Evolutionary conservation across 257 asterid genomes (phyloP), one percentile per base, ranked within the genome.

Genomic region (Nicotiana paniculata): DNA sequence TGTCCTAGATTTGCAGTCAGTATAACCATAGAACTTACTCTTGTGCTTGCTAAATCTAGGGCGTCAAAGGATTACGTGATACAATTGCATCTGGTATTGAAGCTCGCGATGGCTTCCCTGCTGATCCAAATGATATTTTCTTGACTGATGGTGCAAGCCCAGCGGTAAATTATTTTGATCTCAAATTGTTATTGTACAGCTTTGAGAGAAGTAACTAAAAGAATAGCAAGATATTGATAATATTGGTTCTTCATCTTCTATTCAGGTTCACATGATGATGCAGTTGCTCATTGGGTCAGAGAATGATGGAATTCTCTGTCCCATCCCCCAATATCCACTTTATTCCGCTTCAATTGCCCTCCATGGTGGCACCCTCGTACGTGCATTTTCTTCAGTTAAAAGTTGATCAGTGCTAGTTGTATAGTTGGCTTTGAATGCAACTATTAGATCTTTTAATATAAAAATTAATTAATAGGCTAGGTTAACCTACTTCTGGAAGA

Each of bases 121-220:
- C 97, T 59, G 93, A 94, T 89, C 94, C 98, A 66, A 90, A 96
- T 85, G 99, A 96, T 84, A 88, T 96, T 84, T 96, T 92, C 93
- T 87, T 96, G 95, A 96, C 99, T 24, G 99, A 96, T 85, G 99
- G 99, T 62, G 99, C 99, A 76, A 94, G 99, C 91, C 99, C 99
- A 66, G 99, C 97, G 84, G 99, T 96, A 90, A 43, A 55, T 48
- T 32, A 28, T 75, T 35, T 65, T 79, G 12, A 26, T 81, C 62
- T 30, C 35, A 2, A 5, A 6, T 11, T 48, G 67, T 66, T 48
- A 18, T 65, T n/a, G 43, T 74, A 74, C 55, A 16, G 11, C 15
- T 17, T 9, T 46, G 83, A 65, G 46, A 46, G 65, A 48, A 74
- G 62, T 74, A 72, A 26, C 79, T 74, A 48, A 74, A 74, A 74